phyloP scores from a whole-genome alignment of 331 rosid genomes.

The Quercus phellos region DNA sequence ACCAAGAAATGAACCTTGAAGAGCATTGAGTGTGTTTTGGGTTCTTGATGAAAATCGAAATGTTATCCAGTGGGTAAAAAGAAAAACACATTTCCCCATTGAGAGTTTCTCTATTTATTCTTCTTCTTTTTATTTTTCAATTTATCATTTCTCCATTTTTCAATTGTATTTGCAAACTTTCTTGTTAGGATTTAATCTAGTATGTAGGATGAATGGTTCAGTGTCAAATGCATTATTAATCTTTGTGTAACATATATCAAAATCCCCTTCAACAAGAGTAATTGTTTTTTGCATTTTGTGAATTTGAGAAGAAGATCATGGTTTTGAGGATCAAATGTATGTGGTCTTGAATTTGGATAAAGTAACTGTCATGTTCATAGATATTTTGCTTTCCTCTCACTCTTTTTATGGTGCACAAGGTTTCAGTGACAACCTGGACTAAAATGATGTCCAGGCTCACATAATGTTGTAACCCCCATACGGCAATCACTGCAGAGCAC shows the following conservation, averaged over 20 bases:
- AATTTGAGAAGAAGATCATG: neutral
- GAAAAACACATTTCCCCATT: neutral
- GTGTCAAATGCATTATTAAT: slow-evolving; percentile 8
- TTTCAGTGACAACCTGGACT: slow-evolving; percentile 6
- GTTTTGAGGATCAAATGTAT: slow-evolving; percentile 29
- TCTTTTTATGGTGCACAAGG: neutral
- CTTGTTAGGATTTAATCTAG: slow-evolving; percentile 14
- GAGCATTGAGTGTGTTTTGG: neutral
- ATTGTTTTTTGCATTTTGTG: neutral
- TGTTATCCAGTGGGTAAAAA: slow-evolving; percentile 26
- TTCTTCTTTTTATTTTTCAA: slow-evolving; percentile 3
- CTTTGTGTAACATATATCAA: too few species aligned
- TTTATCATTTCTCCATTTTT: too few species aligned
- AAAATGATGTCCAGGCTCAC: neutral
- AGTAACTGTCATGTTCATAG: slow-evolving; percentile 6
- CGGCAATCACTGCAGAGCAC: neutral
- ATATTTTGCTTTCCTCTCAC: neutral
- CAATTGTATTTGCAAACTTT: slow-evolving; percentile 13
- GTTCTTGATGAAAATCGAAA: slow-evolving; percentile 24
- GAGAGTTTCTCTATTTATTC: neutral
- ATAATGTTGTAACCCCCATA: neutral
- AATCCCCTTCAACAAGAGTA: too few species aligned
- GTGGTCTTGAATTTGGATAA: slow-evolving; percentile 24
- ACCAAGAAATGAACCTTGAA: slow-evolving; percentile 27
- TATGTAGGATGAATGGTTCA: slow-evolving; percentile 4